Evolutionary conservation across 1,139 yeast genomes (phyloP), one percentile per base, ranked within the genome.

Genomic region (Scheffersomyces cryptocercus): DNA sequence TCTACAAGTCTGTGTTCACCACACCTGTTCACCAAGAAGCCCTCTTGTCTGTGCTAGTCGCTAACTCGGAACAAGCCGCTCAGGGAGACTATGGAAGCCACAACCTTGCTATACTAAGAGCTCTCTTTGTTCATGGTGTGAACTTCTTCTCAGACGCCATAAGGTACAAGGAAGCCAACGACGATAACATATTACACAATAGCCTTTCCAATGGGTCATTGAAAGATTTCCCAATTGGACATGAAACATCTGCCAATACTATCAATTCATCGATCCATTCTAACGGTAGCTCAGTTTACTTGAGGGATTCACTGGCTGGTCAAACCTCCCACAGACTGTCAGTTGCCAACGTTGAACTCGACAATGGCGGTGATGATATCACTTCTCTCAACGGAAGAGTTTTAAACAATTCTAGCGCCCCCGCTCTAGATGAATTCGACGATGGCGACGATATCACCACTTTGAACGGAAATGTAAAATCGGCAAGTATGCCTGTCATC

Each of bases 381-480:
- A 59, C 65, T 7, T 48, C 52, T 9, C 41, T 59, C 30, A 53
- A 43, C 32, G 62, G 59, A 1, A 46, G 38, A 31, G 41, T 36
- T 14, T 48, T 43, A 48, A 38, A 39, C 13, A 40, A 33, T 3
- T 30, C 44, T 32, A 40, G 43, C 12, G 40, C 41, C 12, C 46
- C 43, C 13, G 38, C 15, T 6, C 39, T 28, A 30, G 45, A 26
- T 7, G 51, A 42, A 12, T 49, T 44, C 32, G 57, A 55, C 15
- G 67, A 62, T 33, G 67, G 67, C 31, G 70, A 62, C 24, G 72
- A 67, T 47, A 62, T 67, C 29, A 67, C 71, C 24, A 57, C 58
- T 5, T 51, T 58, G 42, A 52, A 48, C 39, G 61, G 59, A 12
- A 47, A 44, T 14, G 35, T 31, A 31, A 31, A 31, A 6, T 29